Conservation (phyloP, 257 asterid species). For the Penstemon barbatus region DNA sequence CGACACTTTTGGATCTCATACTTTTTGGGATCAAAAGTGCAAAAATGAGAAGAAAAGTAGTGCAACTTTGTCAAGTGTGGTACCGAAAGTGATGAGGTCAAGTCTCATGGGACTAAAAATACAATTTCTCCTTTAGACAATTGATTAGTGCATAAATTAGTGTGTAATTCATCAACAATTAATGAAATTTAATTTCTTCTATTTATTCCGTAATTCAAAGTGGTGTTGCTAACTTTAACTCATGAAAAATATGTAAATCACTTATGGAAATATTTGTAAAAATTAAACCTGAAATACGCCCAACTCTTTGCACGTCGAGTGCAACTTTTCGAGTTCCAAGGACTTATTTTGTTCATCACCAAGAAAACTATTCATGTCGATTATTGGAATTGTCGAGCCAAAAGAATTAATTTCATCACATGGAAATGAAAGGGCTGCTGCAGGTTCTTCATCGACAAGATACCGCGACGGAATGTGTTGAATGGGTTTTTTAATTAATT, state of each 20-base stretch:
- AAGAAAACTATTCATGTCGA: constrained; percentile 46
- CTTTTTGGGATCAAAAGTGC: too few relatives aligned
- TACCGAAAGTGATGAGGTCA: too few relatives aligned
- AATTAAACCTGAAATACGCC: constrained; percentile 66
- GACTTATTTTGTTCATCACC: constrained; percentile 21
- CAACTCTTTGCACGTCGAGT: constrained; percentile 58
- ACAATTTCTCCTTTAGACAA: too few relatives aligned
- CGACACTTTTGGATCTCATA: too few relatives aligned
- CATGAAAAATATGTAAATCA: neutral
- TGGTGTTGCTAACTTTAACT: neutral
- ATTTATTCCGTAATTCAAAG: too few relatives aligned
- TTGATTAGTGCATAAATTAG: too few relatives aligned
- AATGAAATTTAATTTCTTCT: too few relatives aligned
- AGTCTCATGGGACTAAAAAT: too few relatives aligned
- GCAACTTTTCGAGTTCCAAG: constrained; percentile 43
- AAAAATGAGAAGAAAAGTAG: neutral
- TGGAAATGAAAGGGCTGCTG: neutral
- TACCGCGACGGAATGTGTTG: constrained; percentile 35
- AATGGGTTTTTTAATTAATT: constrained; percentile 36
- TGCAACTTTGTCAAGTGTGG: too few relatives aligned
- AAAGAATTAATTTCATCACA: neutral
- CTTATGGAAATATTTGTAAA: too few relatives aligned
- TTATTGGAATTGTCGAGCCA: constrained; percentile 37
- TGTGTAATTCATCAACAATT: too few relatives aligned
- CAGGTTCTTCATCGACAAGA: constrained; percentile 41